Conservation (phyloP, 129 eudicot genomes). For the Arctium lappa region DNA sequence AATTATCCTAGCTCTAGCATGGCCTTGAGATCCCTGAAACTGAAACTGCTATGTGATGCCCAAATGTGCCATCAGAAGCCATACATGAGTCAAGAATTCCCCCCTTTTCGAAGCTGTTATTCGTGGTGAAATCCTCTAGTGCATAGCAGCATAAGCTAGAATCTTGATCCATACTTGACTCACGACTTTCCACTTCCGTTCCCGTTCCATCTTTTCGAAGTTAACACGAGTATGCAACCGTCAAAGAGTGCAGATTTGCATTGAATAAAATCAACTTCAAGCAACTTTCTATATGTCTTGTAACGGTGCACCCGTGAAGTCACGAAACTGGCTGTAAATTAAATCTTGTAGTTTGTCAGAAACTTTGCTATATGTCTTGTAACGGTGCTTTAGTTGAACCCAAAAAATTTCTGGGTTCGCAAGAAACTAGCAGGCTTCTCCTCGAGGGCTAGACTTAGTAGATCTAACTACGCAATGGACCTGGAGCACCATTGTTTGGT, state of each 20-base stretch:
- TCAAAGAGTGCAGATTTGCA: conserved; percentile 37
- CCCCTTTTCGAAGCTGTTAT: conserved; percentile 37
- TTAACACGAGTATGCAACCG: conserved; percentile 23
- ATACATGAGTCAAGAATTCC: conserved; percentile 47
- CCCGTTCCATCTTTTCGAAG: background rate
- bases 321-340: no score
- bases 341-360: no score
- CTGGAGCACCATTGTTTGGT: no score
- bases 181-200: conserved; percentile 21
- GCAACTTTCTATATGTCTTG: no score
- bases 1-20: background rate
- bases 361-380: no score
- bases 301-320: no score
- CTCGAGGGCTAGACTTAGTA: no score
- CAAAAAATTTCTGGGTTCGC: no score
- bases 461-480: no score
- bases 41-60: background rate
- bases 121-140: conserved; percentile 33
- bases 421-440: no score
- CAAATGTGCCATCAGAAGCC: conserved; percentile 33
- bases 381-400: no score
- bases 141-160: conserved; percentile 28
- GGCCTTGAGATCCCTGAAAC: background rate
- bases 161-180: conserved; percentile 35
- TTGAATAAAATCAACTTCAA: background rate